phyloP scores from a whole-genome alignment of 345 rosid species.

The Acer yangbiense region DNA sequence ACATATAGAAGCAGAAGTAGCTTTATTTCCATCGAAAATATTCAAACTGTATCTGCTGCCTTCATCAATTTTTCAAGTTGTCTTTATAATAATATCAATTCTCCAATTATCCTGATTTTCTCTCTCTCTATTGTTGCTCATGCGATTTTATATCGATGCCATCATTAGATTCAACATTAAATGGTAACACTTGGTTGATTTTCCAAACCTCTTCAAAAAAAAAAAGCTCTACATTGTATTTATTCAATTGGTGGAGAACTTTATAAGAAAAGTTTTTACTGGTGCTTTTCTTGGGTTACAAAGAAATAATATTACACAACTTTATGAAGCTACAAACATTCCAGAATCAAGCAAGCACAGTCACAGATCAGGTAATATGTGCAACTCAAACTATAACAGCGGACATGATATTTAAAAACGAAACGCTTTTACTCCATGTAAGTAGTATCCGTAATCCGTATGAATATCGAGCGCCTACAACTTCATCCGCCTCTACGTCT shows the following conservation, averaged over 20 bases:
- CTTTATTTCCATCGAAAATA: background rate
- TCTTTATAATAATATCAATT: too few species aligned
- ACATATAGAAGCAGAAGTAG: slow-evolving; percentile 4
- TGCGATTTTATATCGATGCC: too few species aligned
- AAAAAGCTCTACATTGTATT: background rate
- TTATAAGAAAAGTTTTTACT: background rate
- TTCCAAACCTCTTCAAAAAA: background rate
- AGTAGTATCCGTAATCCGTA: background rate
- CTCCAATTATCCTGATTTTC: background rate
- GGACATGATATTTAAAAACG: too few species aligned
- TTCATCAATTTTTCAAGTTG: too few species aligned
- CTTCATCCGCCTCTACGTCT: background rate
- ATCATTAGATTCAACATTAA: too few species aligned
- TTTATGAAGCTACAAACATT: background rate
- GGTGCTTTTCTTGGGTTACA: background rate
- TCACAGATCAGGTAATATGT: background rate
- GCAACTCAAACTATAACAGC: background rate
- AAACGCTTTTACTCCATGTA: background rate
- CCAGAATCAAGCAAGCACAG: background rate
- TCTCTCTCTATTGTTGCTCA: background rate
- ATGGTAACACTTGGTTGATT: background rate
- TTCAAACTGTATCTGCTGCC: too few species aligned
- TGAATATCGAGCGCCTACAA: background rate
- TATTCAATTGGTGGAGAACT: background rate
- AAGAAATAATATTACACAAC: background rate